Conservation (phyloP, 352 stramenopile genomes). For the Globisporangium parvum region DNA sequence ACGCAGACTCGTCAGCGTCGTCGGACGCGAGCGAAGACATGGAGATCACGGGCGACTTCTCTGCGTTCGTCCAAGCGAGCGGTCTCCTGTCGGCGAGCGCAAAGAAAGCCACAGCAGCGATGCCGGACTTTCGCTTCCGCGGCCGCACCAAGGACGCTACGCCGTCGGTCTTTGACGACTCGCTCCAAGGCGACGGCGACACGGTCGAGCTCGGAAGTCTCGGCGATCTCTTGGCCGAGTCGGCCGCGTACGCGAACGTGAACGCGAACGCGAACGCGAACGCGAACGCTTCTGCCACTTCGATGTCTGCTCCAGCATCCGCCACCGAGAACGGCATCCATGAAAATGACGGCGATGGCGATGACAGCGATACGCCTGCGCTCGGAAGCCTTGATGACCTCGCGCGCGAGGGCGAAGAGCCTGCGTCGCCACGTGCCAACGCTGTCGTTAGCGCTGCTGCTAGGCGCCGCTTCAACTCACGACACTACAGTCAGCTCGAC, state of each 20-base stretch:
- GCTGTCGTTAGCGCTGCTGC: conserved; percentile 7
- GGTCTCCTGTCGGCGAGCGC: conserved; percentile 9
- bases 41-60: conserved; percentile 83
- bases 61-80: conserved; percentile 27
- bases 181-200: conserved; percentile 32
- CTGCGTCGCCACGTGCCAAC: neutral
- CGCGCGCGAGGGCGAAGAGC: conserved; percentile 19
- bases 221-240: conserved; percentile 49
- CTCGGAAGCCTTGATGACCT: conserved; percentile 19
- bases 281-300: too few species aligned
- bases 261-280: neutral
- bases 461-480: conserved; percentile 10
- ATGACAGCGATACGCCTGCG: conserved; percentile 14
- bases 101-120: conserved; percentile 2
- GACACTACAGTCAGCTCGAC: conserved; percentile 17
- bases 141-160: neutral
- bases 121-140: conserved; percentile 10
- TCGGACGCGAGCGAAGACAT: conserved; percentile 81
- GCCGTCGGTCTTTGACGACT: neutral
- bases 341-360: conserved; percentile 8
- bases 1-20: conserved; percentile 72
- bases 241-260: conserved; percentile 32
- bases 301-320: conserved; percentile 16
- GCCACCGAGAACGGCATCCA: neutral
- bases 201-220: conserved; percentile 63